A percentile compares a stretch with the other conserved stretches of the same genome.
phyloP scores from a whole-genome alignment of 1,284 basidiomycete species.

The Apiotrichum siamense region DNA sequence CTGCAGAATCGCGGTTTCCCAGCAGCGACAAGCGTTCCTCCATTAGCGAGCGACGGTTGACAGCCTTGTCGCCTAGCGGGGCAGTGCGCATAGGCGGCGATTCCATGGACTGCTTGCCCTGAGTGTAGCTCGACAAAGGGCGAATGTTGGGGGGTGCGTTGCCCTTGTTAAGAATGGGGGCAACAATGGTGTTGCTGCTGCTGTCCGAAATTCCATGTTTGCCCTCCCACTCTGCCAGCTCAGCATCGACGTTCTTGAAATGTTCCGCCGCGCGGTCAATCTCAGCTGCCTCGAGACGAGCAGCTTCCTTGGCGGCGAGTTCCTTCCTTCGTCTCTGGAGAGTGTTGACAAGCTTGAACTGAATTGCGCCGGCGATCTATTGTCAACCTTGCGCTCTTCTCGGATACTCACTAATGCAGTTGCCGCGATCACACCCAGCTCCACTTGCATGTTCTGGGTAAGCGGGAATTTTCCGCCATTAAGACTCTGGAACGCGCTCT shows the following conservation, averaged over 20 bases:
- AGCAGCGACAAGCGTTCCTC: conserved; percentile 9
- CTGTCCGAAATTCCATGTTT: conserved; percentile 56
- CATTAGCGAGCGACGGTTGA: not conserved
- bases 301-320: conserved; percentile 64
- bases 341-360: conserved; percentile 73
- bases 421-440: conserved; percentile 77
- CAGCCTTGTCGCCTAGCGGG: not conserved
- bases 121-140: not conserved
- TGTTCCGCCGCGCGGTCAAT: conserved; percentile 67
- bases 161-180: conserved; percentile 7
- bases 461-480: conserved; percentile 71
- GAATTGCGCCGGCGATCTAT: conserved; percentile 75
- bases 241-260: conserved; percentile 61
- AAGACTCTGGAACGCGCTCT: conserved; percentile 68
- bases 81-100: not conserved
- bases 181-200: not conserved
- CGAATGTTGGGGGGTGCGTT: not conserved
- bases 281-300: conserved; percentile 64
- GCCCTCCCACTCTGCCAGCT: conserved; percentile 79
- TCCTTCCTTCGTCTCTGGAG: conserved; percentile 72
- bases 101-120: not conserved
- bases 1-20: not conserved
- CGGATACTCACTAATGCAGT: conserved; percentile 49
- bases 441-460: conserved; percentile 85
- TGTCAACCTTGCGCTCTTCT: not conserved